These are phyloP conservation scores for Eragrostis nindensis DNA, from an alignment of 176 grass and related monocot species.

Conservation along the genomic window DNA sequence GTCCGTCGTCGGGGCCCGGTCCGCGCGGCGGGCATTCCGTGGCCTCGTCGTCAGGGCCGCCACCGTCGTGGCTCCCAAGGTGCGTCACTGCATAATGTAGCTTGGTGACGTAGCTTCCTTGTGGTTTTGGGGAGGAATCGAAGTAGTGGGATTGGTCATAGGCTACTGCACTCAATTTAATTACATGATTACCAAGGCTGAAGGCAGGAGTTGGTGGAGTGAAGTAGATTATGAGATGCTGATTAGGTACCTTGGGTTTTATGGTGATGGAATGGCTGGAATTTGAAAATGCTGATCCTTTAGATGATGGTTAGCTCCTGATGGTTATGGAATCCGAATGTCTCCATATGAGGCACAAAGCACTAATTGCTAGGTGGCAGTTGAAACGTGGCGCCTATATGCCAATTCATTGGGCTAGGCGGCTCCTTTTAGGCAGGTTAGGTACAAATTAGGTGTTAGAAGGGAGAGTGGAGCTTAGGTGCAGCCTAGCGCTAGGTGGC, in stretches of 20 bases:
- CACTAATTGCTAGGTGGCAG: not conserved
- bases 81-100: constrained; percentile 33
- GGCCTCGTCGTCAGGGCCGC: constrained; percentile 61
- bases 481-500: not conserved
- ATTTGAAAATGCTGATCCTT: not conserved
- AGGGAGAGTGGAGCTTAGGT: too few relatives aligned
- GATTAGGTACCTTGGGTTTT: not conserved
- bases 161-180: not conserved
- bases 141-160: not conserved
- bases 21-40: constrained; percentile 16
- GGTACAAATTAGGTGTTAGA: too few relatives aligned
- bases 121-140: not conserved
- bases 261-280: not conserved
- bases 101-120: not conserved
- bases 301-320: not conserved
- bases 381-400: not conserved
- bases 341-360: not conserved
- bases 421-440: too few relatives aligned
- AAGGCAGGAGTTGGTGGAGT: not conserved
- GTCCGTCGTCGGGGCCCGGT: constrained; percentile 14
- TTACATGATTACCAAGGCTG: not conserved
- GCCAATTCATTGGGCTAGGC: too few relatives aligned
- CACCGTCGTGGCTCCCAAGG: constrained; percentile 74
- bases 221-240: not conserved
- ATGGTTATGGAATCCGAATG: not conserved